These are phyloP conservation scores for Selaginella tamariscina DNA, from an alignment of 75 land plant genomes.

Conservation along the genomic window DNA sequence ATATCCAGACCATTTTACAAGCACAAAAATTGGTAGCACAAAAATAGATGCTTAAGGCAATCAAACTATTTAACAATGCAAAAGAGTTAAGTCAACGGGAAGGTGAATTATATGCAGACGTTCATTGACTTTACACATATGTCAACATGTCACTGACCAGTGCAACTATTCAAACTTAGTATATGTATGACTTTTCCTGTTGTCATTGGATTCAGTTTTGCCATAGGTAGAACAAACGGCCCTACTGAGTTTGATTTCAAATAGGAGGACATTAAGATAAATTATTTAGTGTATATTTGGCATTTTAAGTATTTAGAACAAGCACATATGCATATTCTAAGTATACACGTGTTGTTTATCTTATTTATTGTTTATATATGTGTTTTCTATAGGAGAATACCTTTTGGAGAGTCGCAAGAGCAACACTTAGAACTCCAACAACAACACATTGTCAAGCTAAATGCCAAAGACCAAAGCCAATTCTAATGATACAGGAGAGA, in stretches of 20 bases:
- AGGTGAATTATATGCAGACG: slow-evolving; percentile 55
- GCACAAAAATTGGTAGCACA: slow-evolving; percentile 77
- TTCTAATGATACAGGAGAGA: slow-evolving; percentile 93
- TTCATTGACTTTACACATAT: slow-evolving; percentile 64
- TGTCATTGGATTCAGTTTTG: slow-evolving; percentile 92
- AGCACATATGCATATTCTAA: too few species aligned
- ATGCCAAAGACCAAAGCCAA: slow-evolving; percentile 88
- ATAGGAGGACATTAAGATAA: slow-evolving; percentile 79
- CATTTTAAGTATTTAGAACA: too few species aligned
- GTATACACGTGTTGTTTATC: too few species aligned
- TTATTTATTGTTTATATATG: too few species aligned
- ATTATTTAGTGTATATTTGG: too few species aligned
- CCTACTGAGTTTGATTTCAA: slow-evolving; percentile 96
- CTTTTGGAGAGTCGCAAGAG: slow-evolving; percentile 77
- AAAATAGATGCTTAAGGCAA: slow-evolving; percentile 61
- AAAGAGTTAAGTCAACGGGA: slow-evolving; percentile 53
- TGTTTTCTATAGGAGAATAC: slow-evolving; percentile 66
- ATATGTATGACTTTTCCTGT: slow-evolving; percentile 83
- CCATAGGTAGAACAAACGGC: slow-evolving; percentile 97
- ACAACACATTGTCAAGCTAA: slow-evolving; percentile 57
- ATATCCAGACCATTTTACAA: slow-evolving; percentile 74
- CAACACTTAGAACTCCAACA: slow-evolving; percentile 54
- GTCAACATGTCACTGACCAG: slow-evolving; percentile 34
- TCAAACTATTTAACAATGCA: slow-evolving; percentile 54
- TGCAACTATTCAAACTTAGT: background rate